phyloP scores from a whole-genome alignment of 495 filamentous ascomycete genomes.

The Arthonia radiata region DNA sequence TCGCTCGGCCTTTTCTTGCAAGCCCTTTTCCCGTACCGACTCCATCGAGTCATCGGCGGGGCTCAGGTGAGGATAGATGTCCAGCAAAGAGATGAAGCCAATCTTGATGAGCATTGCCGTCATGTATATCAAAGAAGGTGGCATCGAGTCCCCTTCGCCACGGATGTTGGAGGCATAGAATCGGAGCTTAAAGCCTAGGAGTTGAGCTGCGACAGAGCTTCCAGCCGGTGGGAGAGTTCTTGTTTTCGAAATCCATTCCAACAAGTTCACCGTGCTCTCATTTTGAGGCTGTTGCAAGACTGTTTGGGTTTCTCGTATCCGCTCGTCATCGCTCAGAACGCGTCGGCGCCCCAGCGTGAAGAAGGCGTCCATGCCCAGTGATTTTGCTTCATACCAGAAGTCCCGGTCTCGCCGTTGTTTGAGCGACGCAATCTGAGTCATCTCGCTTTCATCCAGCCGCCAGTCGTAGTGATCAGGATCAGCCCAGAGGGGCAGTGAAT shows the following conservation, averaged over 20 bases:
- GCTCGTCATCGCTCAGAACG: conserved; percentile 6
- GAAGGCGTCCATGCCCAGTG: conserved; percentile 56
- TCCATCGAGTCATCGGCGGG: conserved; percentile 67
- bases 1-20: conserved; percentile 57
- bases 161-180: conserved; percentile 67
- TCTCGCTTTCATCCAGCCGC: conserved; percentile 37
- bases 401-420: conserved; percentile 37
- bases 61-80: conserved; percentile 83
- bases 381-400: conserved; percentile 64
- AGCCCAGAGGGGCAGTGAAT: conserved; percentile 50
- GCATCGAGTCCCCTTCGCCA: conserved; percentile 40
- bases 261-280: background rate
- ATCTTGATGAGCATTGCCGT: conserved; percentile 85
- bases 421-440: conserved; percentile 20
- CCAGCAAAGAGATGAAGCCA: conserved; percentile 84
- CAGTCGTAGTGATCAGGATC: conserved; percentile 27
- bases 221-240: conserved; percentile 60
- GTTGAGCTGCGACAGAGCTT: conserved; percentile 74
- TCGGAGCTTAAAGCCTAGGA: conserved; percentile 90
- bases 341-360: conserved; percentile 36
- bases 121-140: conserved; percentile 76
- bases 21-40: conserved; percentile 32
- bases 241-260: conserved; percentile 50
- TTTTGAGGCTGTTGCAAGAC: conserved; percentile 6
- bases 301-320: conserved; percentile 1